A percentile compares a stretch with the other conserved stretches of the same genome.
phyloP scores from a whole-genome alignment of 2,329 filamentous ascomycete genomes.

The Diplocarpon mali region DNA sequence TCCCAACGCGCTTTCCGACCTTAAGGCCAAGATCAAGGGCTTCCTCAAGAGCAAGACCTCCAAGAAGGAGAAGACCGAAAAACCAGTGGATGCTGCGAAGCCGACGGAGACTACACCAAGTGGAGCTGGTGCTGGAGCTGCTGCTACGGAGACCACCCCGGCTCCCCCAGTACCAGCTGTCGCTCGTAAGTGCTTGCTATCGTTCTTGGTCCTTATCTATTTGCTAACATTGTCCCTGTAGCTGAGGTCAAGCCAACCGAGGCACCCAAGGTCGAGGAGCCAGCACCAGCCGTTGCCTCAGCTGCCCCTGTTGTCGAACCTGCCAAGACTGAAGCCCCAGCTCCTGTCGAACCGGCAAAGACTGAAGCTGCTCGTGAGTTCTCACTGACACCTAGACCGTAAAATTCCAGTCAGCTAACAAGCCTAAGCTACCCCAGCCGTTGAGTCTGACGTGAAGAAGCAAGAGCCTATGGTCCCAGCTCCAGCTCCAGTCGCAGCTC shows the following conservation, averaged over 20 bases:
- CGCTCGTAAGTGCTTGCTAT: constrained; percentile 10
- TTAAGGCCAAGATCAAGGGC: constrained; percentile 26
- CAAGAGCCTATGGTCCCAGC: constrained; percentile 7
- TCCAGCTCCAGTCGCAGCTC: not conserved
- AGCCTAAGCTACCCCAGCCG: constrained; percentile 11
- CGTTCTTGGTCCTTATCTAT: constrained; percentile 2
- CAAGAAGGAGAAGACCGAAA: constrained; percentile 23
- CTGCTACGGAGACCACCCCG: constrained; percentile 15
- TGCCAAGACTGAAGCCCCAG: constrained; percentile 14
- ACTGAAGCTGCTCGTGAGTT: constrained; percentile 9
- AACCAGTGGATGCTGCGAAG: constrained; percentile 12
- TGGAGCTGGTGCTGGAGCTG: constrained; percentile 7
- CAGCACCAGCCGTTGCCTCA: constrained; percentile 7
- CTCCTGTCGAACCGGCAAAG: constrained; percentile 14
- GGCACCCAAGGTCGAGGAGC: constrained; percentile 12
- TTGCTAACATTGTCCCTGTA: constrained; percentile 10
- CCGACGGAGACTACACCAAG: constrained; percentile 1
- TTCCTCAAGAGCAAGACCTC: constrained; percentile 23
- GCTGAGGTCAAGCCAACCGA: constrained; percentile 14
- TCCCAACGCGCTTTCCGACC: constrained; percentile 22
- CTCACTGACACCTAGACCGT: not conserved
- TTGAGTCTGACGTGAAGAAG: constrained; percentile 11
- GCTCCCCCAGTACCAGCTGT: constrained; percentile 13
- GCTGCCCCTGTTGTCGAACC: constrained; percentile 7
- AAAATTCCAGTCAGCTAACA: constrained; percentile 1